Base-by-base conservation (phyloP, 2,329 filamentous ascomycete species). In the Mycocentrospora acerina region DNA sequence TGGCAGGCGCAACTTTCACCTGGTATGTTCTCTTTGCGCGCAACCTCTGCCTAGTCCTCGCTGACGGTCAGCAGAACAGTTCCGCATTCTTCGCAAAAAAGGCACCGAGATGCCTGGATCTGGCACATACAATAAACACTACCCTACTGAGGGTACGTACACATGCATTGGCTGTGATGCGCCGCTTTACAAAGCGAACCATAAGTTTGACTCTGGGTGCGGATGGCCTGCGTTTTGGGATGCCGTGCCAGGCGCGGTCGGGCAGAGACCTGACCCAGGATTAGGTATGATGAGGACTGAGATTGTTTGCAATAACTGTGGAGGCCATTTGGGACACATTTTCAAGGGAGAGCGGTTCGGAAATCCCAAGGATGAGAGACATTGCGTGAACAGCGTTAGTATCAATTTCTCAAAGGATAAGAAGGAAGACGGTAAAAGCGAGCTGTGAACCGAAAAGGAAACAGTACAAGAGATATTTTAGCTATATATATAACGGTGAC, bases 201-300 rank as follows among this genome's bases (percentile, higher is more conserved):
- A 95, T 71, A 98, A 98, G 70, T 98, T 98, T 79, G 88, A 88
- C 69, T 94, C 88, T 13, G 89, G 90, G 28, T 98, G 93, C 70
- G 93, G 93, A 45, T 98, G 93, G 93, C 93, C 93, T 1, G 93
- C 93, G 10, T 98, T 97, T 71, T 98, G 91, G 66, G 93, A 98
- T 70, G 91, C 86, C 51, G 81, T 98, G 35, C 91, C 93, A 0
- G 90, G 90, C 2, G 91, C 91, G 1, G 89, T 98, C 10, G 88
- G 81, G 24, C 78, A 91, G 46, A 85, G 91, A 60, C 81, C 82
- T 48, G 93, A 98, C 68, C 73, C 71, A 32, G 75, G 82, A 0
- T 78, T 90, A 35, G 91, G 91, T 31, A 95, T 95, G 88, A 66
- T 76, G 61, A 77, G 93, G 52, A 96, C 83, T 11, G 93, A 98